These are phyloP conservation scores for Picochlorum sp. DNA, from an alignment of 139 green algal species.

Conservation along the genomic window DNA sequence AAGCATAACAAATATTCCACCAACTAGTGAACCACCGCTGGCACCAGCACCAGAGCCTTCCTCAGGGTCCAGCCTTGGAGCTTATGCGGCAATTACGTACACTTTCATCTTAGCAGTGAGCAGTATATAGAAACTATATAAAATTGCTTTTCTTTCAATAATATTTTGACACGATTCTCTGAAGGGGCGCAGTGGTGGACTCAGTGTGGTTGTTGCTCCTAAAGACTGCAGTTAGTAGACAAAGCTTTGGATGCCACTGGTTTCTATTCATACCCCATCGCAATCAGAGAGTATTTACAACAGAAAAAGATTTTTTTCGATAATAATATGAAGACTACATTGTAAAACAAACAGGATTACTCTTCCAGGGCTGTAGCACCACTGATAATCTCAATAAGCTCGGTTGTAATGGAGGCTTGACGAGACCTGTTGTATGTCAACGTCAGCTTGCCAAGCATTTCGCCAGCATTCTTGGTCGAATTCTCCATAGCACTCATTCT, in stretches of 20 bases:
- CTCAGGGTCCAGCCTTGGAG: background rate
- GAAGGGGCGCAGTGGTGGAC: too few species aligned
- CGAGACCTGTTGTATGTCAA: slow-evolving; percentile 87
- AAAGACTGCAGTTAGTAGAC: too few species aligned
- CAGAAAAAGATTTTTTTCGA: background rate
- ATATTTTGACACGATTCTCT: too few species aligned
- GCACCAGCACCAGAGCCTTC: background rate
- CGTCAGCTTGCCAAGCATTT: slow-evolving; percentile 93
- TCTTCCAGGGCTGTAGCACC: slow-evolving; percentile 68
- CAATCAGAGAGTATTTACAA: background rate
- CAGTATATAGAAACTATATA: too few species aligned
- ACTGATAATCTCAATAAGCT: slow-evolving; percentile 98
- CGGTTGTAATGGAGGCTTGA: slow-evolving; percentile 86
- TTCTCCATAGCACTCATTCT: slow-evolving; percentile 98
- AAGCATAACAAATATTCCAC: background rate
- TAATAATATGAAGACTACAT: background rate
- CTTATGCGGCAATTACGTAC: too few species aligned
- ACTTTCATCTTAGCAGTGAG: too few species aligned
- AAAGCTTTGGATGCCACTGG: background rate
- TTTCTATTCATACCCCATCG: background rate
- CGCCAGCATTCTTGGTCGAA: slow-evolving; percentile 88
- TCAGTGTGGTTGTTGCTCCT: too few species aligned
- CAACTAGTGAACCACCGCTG: background rate
- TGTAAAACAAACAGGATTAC: background rate
- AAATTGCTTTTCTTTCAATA: too few species aligned